A percentile compares a stretch with the other conserved stretches of the same genome.
Evolutionary conservation across 176 grass and related monocot genomes (phyloP).

Genomic region (Guadua angustifolia): DNA sequence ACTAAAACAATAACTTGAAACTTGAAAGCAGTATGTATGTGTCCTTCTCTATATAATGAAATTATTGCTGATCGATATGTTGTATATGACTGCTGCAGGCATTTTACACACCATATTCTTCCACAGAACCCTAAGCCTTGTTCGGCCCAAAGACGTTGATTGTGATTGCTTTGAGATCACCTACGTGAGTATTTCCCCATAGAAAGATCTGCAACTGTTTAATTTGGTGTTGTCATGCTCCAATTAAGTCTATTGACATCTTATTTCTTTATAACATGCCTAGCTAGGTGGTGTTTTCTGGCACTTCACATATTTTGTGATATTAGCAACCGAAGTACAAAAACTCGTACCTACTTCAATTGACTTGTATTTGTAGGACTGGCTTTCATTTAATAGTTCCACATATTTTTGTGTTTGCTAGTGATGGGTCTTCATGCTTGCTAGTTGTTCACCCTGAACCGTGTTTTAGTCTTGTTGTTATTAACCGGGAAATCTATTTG

Average conservation of each 20-base stretch:
- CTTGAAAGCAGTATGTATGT: background rate
- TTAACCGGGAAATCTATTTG: background rate
- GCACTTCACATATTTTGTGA: background rate
- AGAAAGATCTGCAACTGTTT: background rate
- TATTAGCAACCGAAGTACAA: background rate
- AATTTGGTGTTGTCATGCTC: background rate
- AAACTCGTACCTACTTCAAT: background rate
- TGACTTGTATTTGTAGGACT: background rate
- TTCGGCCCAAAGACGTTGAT: conserved; percentile 90
- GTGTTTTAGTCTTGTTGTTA: background rate
- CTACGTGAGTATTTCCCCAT: conserved; percentile 52
- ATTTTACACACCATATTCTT: conserved; percentile 94
- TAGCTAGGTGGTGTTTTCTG: no score
- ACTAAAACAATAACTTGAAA: background rate
- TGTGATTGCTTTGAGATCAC: conserved; percentile 82
- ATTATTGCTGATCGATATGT: conserved; percentile 1
- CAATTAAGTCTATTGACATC: no score
- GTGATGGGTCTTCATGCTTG: conserved; percentile 3
- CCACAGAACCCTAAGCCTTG: conserved; percentile 84
- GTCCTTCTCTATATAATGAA: background rate
- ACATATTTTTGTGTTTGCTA: background rate
- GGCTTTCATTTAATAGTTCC: background rate
- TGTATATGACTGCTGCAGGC: conserved; percentile 57
- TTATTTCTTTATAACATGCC: no score
- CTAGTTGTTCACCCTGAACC: conserved; percentile 5